Base-by-base conservation (phyloP, 495 filamentous ascomycete genomes). In the Wilcoxina mikolae region DNA sequence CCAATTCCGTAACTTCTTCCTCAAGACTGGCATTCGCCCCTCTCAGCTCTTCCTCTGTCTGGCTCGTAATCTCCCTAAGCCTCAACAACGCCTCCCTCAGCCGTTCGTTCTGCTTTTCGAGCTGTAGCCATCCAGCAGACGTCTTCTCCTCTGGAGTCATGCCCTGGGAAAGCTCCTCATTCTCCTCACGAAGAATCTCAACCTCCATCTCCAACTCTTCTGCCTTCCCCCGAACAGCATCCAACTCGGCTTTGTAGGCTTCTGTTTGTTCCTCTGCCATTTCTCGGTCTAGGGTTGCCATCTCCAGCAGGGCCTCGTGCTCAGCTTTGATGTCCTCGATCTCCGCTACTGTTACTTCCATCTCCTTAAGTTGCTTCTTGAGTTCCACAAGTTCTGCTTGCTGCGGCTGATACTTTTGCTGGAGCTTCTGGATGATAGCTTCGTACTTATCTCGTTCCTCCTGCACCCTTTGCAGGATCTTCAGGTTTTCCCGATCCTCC, bases 191-290 rank as follows among this genome's bases (percentile, higher is more conserved):
- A 26, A 95, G 66, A 26, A 96, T 78, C 50, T 95, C 88, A 3
- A 86, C 76, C 65, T 98, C 93, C 35, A 95, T 71, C 61, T 90
- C 77, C 1, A 93, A 72, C 67, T 96, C 91, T 64, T 96, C 87
- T 4, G 78, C 70, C 59, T 79, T 85, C 26, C 73, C 68, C 58
- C 83, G 82, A 42, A 94, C 68, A 3, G 77, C 72, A n/a, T 94
- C 85, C 18, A 89, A 73, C 67, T 96, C 91, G 1, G 77, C 74
- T 65, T 84, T 89, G 28, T 82, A 72, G 17, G 78, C 76, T 57
- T 96, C 91, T 4, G 84, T 82, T 31, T 79, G 85, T 64, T 96
- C 90, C 67, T 95, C 90, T 1, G 91, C 93, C 87, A 96, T 95
- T 68, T 96, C 90, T 15, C 87, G 76, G 64, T 98, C 91, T 18